Conservation (phyloP, 306 rosid species). For the Delonix regia region DNA sequence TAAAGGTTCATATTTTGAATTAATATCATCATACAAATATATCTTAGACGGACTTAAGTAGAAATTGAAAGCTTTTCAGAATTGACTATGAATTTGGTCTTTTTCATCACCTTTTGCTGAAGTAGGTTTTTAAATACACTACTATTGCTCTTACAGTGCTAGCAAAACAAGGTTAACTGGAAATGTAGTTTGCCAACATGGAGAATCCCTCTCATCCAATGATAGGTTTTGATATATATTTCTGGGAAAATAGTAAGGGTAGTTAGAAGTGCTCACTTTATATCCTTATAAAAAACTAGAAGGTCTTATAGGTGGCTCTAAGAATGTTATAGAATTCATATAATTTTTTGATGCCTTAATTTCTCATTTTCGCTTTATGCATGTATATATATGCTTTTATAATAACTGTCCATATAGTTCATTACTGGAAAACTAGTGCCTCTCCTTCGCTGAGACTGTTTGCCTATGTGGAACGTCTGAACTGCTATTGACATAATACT, state of each 20-base stretch:
- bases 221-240: not conserved
- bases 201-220: slow-evolving; percentile 5
- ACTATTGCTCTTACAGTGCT: not conserved
- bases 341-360: not conserved
- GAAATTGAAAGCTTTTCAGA: slow-evolving; percentile 3
- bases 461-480: not conserved
- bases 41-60: not conserved
- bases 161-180: slow-evolving; percentile 1
- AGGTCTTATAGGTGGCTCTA: not conserved
- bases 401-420: not conserved
- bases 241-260: not conserved
- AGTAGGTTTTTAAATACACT: not conserved
- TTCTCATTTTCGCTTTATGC: not conserved
- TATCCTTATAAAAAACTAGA: not conserved
- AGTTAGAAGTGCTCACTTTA: not conserved
- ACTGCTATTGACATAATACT: not conserved
- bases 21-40: slow-evolving; percentile 11
- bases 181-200: slow-evolving; percentile 14
- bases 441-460: not conserved
- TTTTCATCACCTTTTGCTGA: slow-evolving; percentile 3
- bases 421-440: not conserved
- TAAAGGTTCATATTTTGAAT: not conserved
- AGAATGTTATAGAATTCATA: not conserved
- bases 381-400: too few relatives aligned
- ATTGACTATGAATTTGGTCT: slow-evolving; percentile 17